Base-by-base conservation (phyloP, 2,329 filamentous ascomycete species). In the Fusarium succisae region DNA sequence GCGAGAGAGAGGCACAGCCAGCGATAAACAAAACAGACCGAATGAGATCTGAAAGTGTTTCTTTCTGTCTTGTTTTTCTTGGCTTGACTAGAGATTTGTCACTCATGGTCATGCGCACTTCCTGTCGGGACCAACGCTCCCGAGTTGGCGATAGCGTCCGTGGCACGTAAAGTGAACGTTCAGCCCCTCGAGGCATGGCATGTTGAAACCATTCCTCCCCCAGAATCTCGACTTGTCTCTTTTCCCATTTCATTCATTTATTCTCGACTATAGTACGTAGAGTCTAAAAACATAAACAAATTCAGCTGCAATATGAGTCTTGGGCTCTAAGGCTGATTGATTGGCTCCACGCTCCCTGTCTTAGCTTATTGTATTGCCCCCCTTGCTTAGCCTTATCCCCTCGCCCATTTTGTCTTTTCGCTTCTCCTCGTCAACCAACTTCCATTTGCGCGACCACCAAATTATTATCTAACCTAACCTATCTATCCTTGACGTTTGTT, bases 151-250 rank as follows among this genome's bases (percentile, higher is more conserved):
- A 57, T 63, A 67, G 44, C 35, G 63, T n/a, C 62, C 30, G 51
- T 61, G 35, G 45, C 30, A 35, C 11, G 17, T 24, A 20, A 22
- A 48, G 45, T 30, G 26, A 47, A 44, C 58, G 15, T 55, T 51
- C 47, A 51, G 37, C n/a, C 61, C 64, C 54, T 39, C 50, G 11
- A 32, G 32, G 10, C 45, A 24, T 24, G 43, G 43, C 54, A 68
- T 67, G 39, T 63, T 60, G 68, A 68, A 68, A 58, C 68, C 71
- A 60, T 74, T 72, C 69, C 67, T 61, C 59, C 67, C 58, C 54
- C 66, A 64, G 55, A 64, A 51, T 70, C 66, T 50, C 37, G 67
- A 51, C 45, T 59, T 18, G 35, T 54, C 37, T 44, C 14, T 24
- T 26, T 11, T 28, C 8, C 50, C 51, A n/a, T 4, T 13, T 39